These are phyloP conservation scores for Pythium phragmiticola DNA, from an alignment of 352 stramenopile species.

Conservation along the genomic window DNA sequence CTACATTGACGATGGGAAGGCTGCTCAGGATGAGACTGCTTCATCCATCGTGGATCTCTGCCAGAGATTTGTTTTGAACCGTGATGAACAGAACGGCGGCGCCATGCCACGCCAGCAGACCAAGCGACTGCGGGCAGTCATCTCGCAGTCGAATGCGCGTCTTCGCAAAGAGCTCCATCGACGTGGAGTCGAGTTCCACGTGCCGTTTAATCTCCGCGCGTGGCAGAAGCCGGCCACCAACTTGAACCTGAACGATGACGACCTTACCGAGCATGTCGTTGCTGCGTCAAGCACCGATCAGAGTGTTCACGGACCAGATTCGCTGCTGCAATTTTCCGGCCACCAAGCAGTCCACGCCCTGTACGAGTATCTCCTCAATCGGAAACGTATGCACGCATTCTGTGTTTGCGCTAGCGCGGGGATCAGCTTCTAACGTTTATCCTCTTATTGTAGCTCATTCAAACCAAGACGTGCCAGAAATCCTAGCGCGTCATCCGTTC, in stretches of 20 bases:
- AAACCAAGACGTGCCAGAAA: slow-evolving; percentile 71
- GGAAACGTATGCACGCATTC: slow-evolving; percentile 45
- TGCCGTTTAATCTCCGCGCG: slow-evolving; percentile 44
- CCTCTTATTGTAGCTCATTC: slow-evolving; percentile 41
- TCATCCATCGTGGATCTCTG: slow-evolving; percentile 39
- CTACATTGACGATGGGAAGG: slow-evolving; percentile 25
- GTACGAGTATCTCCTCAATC: slow-evolving; percentile 79
- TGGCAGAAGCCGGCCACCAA: slow-evolving; percentile 26
- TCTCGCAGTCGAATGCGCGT: slow-evolving; percentile 66
- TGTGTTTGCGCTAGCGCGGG: too few species aligned
- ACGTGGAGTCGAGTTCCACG: slow-evolving; percentile 54
- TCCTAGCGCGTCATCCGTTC: slow-evolving; percentile 57
- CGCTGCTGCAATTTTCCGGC: slow-evolving; percentile 59
- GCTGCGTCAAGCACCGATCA: slow-evolving; percentile 8
- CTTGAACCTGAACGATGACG: slow-evolving; percentile 34
- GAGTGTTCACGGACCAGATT: slow-evolving; percentile 57
- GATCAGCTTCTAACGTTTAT: too few species aligned
- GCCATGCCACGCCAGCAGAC: not conserved
- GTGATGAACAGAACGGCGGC: slow-evolving; percentile 1
- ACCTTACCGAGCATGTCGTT: slow-evolving; percentile 12
- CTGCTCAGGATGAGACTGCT: slow-evolving; percentile 2
- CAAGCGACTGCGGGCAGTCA: slow-evolving; percentile 43
- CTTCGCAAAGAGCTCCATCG: slow-evolving; percentile 64
- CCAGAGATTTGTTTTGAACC: slow-evolving; percentile 10
- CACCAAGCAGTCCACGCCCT: slow-evolving; percentile 67